Evolutionary conservation across 2,329 filamentous ascomycete species (phyloP), one percentile per base, ranked within the genome.

Genomic region (Fusarium ramigenum): DNA sequence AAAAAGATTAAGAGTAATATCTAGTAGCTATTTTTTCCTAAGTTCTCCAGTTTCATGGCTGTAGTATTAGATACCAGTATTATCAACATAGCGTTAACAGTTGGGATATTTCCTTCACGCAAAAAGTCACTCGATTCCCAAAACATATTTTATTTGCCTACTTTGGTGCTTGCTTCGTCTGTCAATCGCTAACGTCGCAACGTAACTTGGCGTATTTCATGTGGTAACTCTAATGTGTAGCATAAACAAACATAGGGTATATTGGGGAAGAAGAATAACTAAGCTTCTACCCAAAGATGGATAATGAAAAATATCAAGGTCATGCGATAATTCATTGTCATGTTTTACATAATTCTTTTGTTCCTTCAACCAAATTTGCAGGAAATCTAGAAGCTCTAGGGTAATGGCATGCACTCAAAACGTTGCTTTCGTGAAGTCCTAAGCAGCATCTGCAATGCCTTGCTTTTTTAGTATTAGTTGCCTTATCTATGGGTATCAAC

Each of bases 401-500:
- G 23, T 19, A 25, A 25, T 36, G 9, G 2, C 12, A 36, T 19
- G 21, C 23, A 36, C 47, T 36, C 18, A 25, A 36, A 34, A 36
- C 23, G 18, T 19, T 12, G 14, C 47, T 30, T 21, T 25, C 19
- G 32, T 32, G 21, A 39, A 28, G 21, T 18, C 15, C 36, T 47
- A 16, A 30, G 15, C 34, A 28, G 37, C 23, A 43, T 34, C 23
- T 66, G 25, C 39, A 39, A n/a, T 32, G 37, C 54, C 30, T 49
- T 43, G 21, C 65, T 70, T 73, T 70, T 73, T 71, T 70, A 34
- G 32, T 34, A 15, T 15, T 34, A 21, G 49, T 50, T 63, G 37
- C 69, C 47, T 73, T 63, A 42, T 70, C 43, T 73, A 73, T 28
- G 60, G 61, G 66, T 67, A 73, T 63, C 49, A 54, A 50, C 23